Evolutionary conservation across 306 rosid species (phyloP).

Genomic region (Mimosa pudica): DNA sequence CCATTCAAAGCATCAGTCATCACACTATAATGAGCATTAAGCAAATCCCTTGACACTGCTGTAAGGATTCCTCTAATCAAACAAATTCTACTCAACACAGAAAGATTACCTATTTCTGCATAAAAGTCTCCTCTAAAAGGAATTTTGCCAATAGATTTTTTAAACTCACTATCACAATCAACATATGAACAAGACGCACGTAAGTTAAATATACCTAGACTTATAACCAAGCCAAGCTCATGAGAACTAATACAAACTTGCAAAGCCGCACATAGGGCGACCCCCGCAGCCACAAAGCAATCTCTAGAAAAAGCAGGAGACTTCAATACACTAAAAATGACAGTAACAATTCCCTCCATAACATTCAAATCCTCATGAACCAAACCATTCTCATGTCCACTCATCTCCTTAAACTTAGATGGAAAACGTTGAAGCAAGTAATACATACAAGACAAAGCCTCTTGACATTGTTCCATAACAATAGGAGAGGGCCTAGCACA

Average conservation of each 20-base stretch:
- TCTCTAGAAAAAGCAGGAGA: conserved; percentile 79
- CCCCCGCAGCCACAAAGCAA: conserved; percentile 93
- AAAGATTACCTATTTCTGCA: conserved; percentile 52
- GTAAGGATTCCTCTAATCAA: conserved; percentile 90
- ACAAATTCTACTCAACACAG: conserved; percentile 80
- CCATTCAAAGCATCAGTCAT: conserved; percentile 33
- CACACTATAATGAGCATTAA: conserved; percentile 54
- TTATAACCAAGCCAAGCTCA: conserved; percentile 75
- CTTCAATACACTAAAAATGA: conserved; percentile 62
- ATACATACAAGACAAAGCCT: conserved; percentile 89
- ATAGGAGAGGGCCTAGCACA: conserved; percentile 80
- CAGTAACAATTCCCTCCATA: conserved; percentile 53
- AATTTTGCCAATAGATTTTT: conserved; percentile 49
- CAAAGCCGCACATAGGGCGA: conserved; percentile 77
- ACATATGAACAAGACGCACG: conserved; percentile 34
- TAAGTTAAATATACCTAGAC: conserved; percentile 58
- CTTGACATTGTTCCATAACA: conserved; percentile 96
- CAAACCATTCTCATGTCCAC: conserved; percentile 17
- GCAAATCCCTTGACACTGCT: conserved; percentile 77
- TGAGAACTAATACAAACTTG: conserved; percentile 63
- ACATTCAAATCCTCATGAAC: conserved; percentile 39
- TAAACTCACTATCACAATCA: conserved; percentile 38
- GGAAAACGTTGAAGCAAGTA: conserved; percentile 91
- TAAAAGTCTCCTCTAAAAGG: conserved; percentile 63
- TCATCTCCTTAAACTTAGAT: conserved; percentile 43